Evolutionary conservation across 805 yeast genomes (phyloP).

Genomic region (Zygosaccharomyces lentus): DNA sequence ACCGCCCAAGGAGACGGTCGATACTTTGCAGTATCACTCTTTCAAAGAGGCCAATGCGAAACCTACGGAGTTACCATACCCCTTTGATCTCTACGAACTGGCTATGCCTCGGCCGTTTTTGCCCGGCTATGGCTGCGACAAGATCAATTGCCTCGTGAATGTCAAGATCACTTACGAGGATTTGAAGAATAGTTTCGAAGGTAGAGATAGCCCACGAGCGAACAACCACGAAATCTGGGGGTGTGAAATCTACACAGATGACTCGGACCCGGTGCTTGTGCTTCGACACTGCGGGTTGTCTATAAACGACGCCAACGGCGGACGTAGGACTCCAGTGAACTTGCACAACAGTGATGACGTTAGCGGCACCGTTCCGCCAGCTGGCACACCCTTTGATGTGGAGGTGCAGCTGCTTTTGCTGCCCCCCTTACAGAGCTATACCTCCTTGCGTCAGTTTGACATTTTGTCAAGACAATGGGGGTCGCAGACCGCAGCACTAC

Average conservation of each 20-base stretch:
- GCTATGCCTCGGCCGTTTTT: slow-evolving; percentile 26
- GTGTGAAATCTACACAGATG: slow-evolving; percentile 88
- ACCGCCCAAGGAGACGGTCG: slow-evolving; percentile 15
- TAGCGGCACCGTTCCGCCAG: slow-evolving; percentile 26
- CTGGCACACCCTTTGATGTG: slow-evolving; percentile 26
- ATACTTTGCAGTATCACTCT: slow-evolving; percentile 23
- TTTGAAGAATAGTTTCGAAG: slow-evolving; percentile 31
- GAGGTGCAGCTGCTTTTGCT: slow-evolving; percentile 44
- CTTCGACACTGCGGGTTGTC: slow-evolving; percentile 72
- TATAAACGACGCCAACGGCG: slow-evolving; percentile 32
- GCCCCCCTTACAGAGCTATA: slow-evolving; percentile 63
- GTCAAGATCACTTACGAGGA: slow-evolving; percentile 25
- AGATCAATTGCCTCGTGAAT: slow-evolving; percentile 23
- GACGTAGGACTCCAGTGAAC: slow-evolving; percentile 41
- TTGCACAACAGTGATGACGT: slow-evolving; percentile 31
- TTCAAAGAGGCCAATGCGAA: slow-evolving; percentile 12
- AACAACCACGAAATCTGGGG: slow-evolving; percentile 75
- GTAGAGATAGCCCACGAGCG: slow-evolving; percentile 40
- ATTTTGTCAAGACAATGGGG: slow-evolving; percentile 75
- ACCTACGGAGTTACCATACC: slow-evolving; percentile 3
- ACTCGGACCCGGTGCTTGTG: slow-evolving; percentile 75
- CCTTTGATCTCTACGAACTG: slow-evolving; percentile 10
- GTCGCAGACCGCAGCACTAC: slow-evolving; percentile 37
- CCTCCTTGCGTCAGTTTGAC: slow-evolving; percentile 63
- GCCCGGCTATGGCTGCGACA: slow-evolving; percentile 20